Evolutionary conservation across 2,329 filamentous ascomycete species (phyloP).

Genomic region (Diplodia mutila): DNA sequence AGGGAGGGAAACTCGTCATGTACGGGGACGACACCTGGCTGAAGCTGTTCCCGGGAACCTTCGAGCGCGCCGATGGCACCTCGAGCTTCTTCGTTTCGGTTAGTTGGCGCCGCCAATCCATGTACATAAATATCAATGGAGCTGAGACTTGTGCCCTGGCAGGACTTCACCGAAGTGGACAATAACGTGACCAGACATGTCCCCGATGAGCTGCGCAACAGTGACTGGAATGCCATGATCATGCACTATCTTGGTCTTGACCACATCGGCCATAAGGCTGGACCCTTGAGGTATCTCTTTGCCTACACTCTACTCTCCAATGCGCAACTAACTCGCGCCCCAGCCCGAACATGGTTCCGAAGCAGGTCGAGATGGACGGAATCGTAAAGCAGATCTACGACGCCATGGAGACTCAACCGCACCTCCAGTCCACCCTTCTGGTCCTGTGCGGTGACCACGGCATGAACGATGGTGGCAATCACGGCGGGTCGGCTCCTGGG

Average conservation of each 20-base stretch:
- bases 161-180: slow-evolving; percentile 98
- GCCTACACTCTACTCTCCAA: neutral
- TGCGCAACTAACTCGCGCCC: slow-evolving; percentile 25
- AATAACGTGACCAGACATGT: slow-evolving; percentile 95
- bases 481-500: slow-evolving; percentile 89
- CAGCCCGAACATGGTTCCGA: slow-evolving; percentile 87
- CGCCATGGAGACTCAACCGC: slow-evolving; percentile 70
- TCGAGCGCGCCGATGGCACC: slow-evolving; percentile 86
- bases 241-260: slow-evolving; percentile 95
- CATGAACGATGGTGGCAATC: slow-evolving; percentile 99
- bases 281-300: slow-evolving; percentile 69
- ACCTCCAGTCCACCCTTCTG: slow-evolving; percentile 78
- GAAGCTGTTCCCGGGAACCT: slow-evolving; percentile 89
- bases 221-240: slow-evolving; percentile 92
- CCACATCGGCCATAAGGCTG: slow-evolving; percentile 96
- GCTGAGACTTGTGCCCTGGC: slow-evolving; percentile 30
- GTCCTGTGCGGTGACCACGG: slow-evolving; percentile 93
- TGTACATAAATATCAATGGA: slow-evolving; percentile 40
- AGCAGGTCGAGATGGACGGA: slow-evolving; percentile 90
- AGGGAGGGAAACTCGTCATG: slow-evolving; percentile 77
- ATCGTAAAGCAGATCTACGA: slow-evolving; percentile 77
- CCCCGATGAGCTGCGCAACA: slow-evolving; percentile 69
- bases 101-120: slow-evolving; percentile 47
- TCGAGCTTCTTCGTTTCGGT: slow-evolving; percentile 98
- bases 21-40: slow-evolving; percentile 99